phyloP scores from a whole-genome alignment of 2,329 filamentous ascomycete species.

The Stemphylium beticola region DNA sequence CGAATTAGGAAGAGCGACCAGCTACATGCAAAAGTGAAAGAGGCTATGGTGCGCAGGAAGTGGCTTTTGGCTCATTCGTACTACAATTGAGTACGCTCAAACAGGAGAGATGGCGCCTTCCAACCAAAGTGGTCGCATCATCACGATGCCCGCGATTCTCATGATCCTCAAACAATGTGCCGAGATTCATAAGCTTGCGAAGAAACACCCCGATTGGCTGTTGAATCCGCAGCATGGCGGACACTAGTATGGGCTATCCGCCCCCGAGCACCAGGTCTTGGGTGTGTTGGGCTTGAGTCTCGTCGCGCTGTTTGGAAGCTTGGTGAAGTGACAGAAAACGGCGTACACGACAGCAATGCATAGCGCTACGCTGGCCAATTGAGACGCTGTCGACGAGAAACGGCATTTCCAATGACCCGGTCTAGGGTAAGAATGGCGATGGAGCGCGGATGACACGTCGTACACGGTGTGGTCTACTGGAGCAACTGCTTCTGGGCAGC shows the following conservation, averaged over 20 bases:
- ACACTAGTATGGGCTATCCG: constrained; percentile 23
- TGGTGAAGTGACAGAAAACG: constrained; percentile 46
- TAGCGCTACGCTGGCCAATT: constrained; percentile 23
- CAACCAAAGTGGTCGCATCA: constrained; percentile 15
- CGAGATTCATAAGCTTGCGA: constrained; percentile 30
- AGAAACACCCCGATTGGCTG: constrained; percentile 34
- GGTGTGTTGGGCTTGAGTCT: constrained; percentile 18
- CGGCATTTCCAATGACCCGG: constrained; percentile 34
- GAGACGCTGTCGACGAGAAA: constrained; percentile 12
- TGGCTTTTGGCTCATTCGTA: constrained; percentile 21
- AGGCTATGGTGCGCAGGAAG: constrained; percentile 22
- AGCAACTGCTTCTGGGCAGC: neutral
- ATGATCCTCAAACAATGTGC: constrained; percentile 13
- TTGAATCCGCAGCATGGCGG: constrained; percentile 14
- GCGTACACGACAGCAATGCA: constrained; percentile 38
- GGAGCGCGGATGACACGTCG: constrained; percentile 21
- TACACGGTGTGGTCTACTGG: constrained; percentile 23
- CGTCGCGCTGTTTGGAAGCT: constrained; percentile 26
- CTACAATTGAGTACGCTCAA: constrained; percentile 24
- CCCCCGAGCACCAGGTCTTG: constrained; percentile 27
- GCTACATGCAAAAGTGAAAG: constrained; percentile 9
- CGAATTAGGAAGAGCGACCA: constrained; percentile 11
- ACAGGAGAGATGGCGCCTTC: constrained; percentile 17
- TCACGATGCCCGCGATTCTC: constrained; percentile 6
- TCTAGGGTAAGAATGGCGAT: constrained; percentile 18